Percentiles rank a stretch among this genome's conserved stretches.
Conservation (phyloP, 1,284 basidiomycete genomes). For the Blastosporella zonata region DNA sequence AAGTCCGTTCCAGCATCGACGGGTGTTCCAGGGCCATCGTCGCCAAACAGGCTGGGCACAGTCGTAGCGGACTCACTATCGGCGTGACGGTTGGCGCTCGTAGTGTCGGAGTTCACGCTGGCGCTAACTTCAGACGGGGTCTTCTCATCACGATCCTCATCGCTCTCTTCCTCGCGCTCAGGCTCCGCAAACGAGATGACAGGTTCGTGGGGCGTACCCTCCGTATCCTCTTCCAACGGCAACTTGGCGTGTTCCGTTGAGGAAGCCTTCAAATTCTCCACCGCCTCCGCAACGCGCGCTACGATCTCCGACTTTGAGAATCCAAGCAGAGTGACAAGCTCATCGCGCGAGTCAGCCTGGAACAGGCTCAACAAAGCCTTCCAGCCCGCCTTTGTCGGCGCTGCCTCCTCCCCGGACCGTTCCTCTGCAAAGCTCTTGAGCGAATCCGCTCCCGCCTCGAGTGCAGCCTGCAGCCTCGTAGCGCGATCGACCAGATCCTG, state of each 20-base stretch:
- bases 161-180: constrained; percentile 44
- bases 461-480: constrained; percentile 64
- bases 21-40: constrained; percentile 65
- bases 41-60: constrained; percentile 85
- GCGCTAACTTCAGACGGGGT: constrained; percentile 75
- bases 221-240: constrained; percentile 35
- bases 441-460: constrained; percentile 48
- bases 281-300: constrained; percentile 76
- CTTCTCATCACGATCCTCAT: constrained; percentile 45
- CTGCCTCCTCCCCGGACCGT: constrained; percentile 38
- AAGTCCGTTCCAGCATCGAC: constrained; percentile 78
- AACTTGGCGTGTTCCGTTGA: constrained; percentile 29
- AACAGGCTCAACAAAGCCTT: constrained; percentile 88
- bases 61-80: constrained; percentile 81
- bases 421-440: constrained; percentile 69
- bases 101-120: constrained; percentile 61
- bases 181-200: constrained; percentile 80
- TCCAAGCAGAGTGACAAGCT: constrained; percentile 88
- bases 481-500: constrained; percentile 77
- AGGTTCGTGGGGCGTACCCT: constrained; percentile 54
- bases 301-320: constrained; percentile 91
- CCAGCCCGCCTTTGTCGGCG: constrained; percentile 65
- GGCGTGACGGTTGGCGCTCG: constrained; percentile 54
- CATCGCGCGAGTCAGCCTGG: constrained; percentile 84
- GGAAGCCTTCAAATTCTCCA: constrained; percentile 65